These are phyloP conservation scores for Curvularia spicifera DNA, from an alignment of 2,329 filamentous ascomycete genomes.

Conservation along the genomic window DNA sequence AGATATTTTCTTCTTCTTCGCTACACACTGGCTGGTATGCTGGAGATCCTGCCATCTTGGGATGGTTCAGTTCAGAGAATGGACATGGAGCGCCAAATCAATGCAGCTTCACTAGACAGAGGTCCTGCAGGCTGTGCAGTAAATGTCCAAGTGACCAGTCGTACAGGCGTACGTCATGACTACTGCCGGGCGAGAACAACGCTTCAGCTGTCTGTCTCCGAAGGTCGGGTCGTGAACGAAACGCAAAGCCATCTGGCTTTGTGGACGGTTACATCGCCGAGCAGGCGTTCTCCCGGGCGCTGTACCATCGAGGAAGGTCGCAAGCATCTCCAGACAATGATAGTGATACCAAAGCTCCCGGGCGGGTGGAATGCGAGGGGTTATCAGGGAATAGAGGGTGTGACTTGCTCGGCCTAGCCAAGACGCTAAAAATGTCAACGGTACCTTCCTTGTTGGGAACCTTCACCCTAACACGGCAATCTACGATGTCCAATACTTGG, in stretches of 20 bases:
- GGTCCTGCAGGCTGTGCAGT: constrained; percentile 10
- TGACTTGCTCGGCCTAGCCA: constrained; percentile 33
- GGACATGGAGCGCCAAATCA: constrained; percentile 6
- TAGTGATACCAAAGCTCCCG: constrained; percentile 34
- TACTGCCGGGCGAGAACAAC: constrained; percentile 10
- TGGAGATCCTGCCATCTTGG: constrained; percentile 33
- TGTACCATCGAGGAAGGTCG: constrained; percentile 36
- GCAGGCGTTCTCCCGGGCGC: constrained; percentile 12
- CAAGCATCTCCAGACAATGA: constrained; percentile 24
- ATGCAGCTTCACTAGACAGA: constrained; percentile 9
- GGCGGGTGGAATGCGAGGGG: constrained; percentile 24
- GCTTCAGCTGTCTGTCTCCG: constrained; percentile 18
- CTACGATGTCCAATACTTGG: constrained; percentile 30
- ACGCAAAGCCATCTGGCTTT: constrained; percentile 18
- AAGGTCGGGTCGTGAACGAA: constrained; percentile 38
- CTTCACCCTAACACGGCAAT: constrained; percentile 32
- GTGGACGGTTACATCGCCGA: constrained; percentile 21
- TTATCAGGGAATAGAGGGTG: constrained; percentile 24
- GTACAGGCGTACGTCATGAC: constrained; percentile 17
- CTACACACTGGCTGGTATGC: constrained; percentile 35
- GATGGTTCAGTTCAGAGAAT: constrained; percentile 6
- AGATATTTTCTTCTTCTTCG: constrained; percentile 31
- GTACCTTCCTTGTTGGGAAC: constrained; percentile 35
- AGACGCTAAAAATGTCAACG: constrained; percentile 26
- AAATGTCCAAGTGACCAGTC: constrained; percentile 13